phyloP scores from a whole-genome alignment of 1,139 yeast genomes.

The Magnusiomyces paraingens region DNA sequence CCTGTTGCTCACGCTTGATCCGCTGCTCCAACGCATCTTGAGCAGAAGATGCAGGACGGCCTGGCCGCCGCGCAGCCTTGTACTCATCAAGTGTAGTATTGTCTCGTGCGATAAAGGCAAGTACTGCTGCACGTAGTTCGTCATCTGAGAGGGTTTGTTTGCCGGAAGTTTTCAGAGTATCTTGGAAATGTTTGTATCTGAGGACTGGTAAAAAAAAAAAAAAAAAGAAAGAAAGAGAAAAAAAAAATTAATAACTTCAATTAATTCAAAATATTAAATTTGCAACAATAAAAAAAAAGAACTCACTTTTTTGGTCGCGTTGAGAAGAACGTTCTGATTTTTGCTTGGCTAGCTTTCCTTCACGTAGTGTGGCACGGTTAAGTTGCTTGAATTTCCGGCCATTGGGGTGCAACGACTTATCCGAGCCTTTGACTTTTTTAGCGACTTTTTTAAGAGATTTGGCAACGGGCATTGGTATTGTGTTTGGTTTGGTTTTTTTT shows the following conservation, averaged over 20 bases:
- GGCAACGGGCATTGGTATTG: constrained; percentile 59
- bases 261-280: background rate
- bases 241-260: too few species aligned
- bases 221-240: too few species aligned
- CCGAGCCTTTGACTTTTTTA: constrained; percentile 54
- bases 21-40: constrained; percentile 62
- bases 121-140: constrained; percentile 57
- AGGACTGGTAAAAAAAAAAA: constrained; percentile 25
- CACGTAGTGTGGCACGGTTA: constrained; percentile 79
- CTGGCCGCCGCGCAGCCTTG: constrained; percentile 61
- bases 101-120: constrained; percentile 47
- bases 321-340: constrained; percentile 58
- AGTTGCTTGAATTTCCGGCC: constrained; percentile 84
- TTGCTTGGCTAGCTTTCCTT: constrained; percentile 55
- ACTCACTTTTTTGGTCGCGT: constrained; percentile 30
- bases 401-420: constrained; percentile 61
- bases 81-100: constrained; percentile 63
- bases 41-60: constrained; percentile 73
- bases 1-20: constrained; percentile 51
- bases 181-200: constrained; percentile 60
- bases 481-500: background rate
- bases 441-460: constrained; percentile 69
- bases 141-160: constrained; percentile 39
- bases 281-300: background rate
- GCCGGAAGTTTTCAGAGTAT: constrained; percentile 43